Evolutionary conservation across 768 basidiomycete genomes (phyloP).

Genomic region (Boletus huronensis): DNA sequence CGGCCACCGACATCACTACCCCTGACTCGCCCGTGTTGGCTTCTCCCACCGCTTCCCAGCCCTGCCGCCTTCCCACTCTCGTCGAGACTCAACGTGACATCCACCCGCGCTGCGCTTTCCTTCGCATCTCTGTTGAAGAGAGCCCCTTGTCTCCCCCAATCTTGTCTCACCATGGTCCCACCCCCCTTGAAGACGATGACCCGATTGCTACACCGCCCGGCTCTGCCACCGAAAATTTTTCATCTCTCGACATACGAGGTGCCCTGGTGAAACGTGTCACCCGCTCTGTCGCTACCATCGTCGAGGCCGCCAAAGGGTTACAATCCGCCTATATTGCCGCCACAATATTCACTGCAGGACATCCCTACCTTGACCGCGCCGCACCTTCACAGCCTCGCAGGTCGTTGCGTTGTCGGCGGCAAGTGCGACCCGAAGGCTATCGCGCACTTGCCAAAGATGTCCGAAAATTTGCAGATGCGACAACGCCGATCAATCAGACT

Average conservation of each 20-base stretch:
- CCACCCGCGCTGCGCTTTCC: slow-evolving; percentile 34
- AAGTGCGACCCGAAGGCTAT: slow-evolving; percentile 36
- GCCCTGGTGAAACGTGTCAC: slow-evolving; percentile 28
- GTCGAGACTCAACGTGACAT: slow-evolving; percentile 32
- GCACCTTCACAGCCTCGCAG: slow-evolving; percentile 16
- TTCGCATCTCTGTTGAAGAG: slow-evolving; percentile 36
- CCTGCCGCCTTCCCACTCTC: slow-evolving; percentile 30
- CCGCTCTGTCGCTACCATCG: slow-evolving; percentile 39
- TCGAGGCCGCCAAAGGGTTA: slow-evolving; percentile 53
- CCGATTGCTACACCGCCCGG: slow-evolving; percentile 11
- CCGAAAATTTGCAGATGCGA: slow-evolving; percentile 34
- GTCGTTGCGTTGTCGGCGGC: slow-evolving; percentile 11
- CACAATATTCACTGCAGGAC: slow-evolving; percentile 44
- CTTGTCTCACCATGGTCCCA: neutral
- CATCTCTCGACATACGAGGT: slow-evolving; percentile 8
- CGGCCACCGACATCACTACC: slow-evolving; percentile 33
- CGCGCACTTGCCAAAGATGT: slow-evolving; percentile 45
- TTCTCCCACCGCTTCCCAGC: slow-evolving; percentile 27
- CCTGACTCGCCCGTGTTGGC: slow-evolving; percentile 34
- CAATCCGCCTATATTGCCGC: slow-evolving; percentile 57
- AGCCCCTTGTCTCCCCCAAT: slow-evolving; percentile 31
- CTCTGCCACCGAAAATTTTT: neutral
- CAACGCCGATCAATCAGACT: slow-evolving; percentile 9
- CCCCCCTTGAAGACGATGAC: slow-evolving; percentile 16
- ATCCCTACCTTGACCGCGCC: slow-evolving; percentile 21